Base-by-base conservation (phyloP, 306 rosid genomes). In the Corylus heterophylla region DNA sequence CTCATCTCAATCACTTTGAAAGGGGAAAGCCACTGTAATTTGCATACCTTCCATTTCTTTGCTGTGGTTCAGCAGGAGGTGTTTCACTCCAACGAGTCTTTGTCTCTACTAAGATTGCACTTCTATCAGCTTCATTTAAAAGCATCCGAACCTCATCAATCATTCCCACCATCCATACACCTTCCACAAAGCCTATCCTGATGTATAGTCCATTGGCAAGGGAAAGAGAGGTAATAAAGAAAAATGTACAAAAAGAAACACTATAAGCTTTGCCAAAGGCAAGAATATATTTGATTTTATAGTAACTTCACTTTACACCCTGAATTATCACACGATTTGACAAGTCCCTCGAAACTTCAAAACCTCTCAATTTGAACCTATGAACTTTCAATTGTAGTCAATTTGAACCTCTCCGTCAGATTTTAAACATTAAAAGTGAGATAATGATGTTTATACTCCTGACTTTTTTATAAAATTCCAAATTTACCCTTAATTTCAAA, bases 121-220 rank as follows among this genome's bases (percentile, higher is more conserved):
- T 78, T 78, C 54, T 82, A 27, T 70, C 74, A 56, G 76, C 64
- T 79, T 85, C 86, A 11, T 84, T 70, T 39, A n/a, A 77, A 5
- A 88, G 88, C 93, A 89, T 87, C 75, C 71, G 93, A 80, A 94
- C 77, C 88, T 94, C 98, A 78, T 94, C 98, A 78, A 92, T 85
- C 51, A 82, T 88, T 52, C 98, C 98, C 72, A 89, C 87, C 81
- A 92, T 81, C 97, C 94, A 92, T 71, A 80, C 66, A 74, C 86
- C 91, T 78, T 90, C 90, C 51, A 54, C 80, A 74, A 77, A 87
- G 72, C 93, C 89, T 77, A 94, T 78, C 74, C 97, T 94, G 87
- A 74, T 66, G 68, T 71, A 75, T 39, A 49, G 56, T 47, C 39
- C 76, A 80, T 83, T 74, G 9, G 51, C 11, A 17, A 18, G 72